Base-by-base conservation (phyloP, 1,284 basidiomycete genomes). In the Peniophora sp. region DNA sequence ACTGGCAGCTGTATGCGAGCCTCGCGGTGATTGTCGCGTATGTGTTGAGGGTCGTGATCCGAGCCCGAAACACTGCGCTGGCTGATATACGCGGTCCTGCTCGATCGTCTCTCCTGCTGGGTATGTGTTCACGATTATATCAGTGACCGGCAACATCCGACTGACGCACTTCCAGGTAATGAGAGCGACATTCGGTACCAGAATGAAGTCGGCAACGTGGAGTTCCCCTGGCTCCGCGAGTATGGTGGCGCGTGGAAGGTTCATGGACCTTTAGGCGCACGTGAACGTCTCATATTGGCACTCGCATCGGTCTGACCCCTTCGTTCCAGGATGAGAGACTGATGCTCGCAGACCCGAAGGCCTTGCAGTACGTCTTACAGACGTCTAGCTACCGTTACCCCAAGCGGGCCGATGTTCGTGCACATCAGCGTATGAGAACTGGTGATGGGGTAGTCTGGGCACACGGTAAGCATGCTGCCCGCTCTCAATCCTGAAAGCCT, bases 231-330 rank as follows among this genome's bases (percentile, higher is more conserved):
- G 56, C 54, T 60, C 39, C 51, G 55, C 22, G 57, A 68, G 47
- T 71, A 67, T 50, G 68, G 69, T 10, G 54, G 56, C 0, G 59
- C 60, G 1, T 68, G 64, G 60, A 54, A 63, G 15, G 41, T 57
- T 17, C 60, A 58, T 24, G 57, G 54, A 2, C 59, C 58, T 49
- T 57, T 64, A 32, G 62, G 62, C 1, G 67, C 67, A 36, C 54
- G 62, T 48, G 6, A 8, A 17, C 15, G 15, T 6, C 37, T 20
- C n/a, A 5, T 17, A 41, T 37, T 22, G 3, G 32, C 34, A 17
- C 24, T n/a, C n/a, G n/a, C n/a, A n/a, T 37, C 32, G 34, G 17
- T 14, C 34, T 5, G 37, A 41, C 22, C 37, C 15, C 37, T 8
- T 9, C 23, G 20, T 9, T 5, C 37, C 18, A 56, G 58, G 42